A percentile compares a stretch with the other conserved stretches of the same genome.
phyloP scores from a whole-genome alignment of 1,284 basidiomycete species.

The Leccinum pachyderme region DNA sequence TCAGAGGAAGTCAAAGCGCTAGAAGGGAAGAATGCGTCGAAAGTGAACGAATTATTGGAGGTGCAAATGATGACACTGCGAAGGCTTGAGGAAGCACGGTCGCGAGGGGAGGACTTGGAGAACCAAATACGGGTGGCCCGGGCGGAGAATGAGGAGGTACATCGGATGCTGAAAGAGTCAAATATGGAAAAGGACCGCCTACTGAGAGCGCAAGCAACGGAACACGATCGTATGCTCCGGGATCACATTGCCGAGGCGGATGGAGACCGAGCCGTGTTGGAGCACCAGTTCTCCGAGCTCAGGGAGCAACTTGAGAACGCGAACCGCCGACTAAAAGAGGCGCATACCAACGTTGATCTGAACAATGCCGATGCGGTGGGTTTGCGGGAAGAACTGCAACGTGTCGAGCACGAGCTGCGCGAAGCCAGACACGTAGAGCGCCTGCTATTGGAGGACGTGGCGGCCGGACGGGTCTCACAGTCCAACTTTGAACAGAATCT shows the following conservation, averaged over 20 bases:
- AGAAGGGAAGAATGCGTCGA: conserved; percentile 63
- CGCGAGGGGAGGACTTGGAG: conserved; percentile 70
- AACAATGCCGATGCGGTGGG: conserved; percentile 62
- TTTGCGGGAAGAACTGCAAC: conserved; percentile 68
- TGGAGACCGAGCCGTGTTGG: conserved; percentile 85
- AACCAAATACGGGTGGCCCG: conserved; percentile 67
- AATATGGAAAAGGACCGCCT: conserved; percentile 74
- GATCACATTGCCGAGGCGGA: conserved; percentile 91
- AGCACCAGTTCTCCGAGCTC: conserved; percentile 81
- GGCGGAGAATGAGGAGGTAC: conserved; percentile 64
- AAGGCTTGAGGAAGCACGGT: conserved; percentile 71
- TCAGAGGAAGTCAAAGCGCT: conserved; percentile 73
- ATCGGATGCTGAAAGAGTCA: conserved; percentile 62
- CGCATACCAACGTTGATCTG: conserved; percentile 55
- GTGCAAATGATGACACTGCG: conserved; percentile 71
- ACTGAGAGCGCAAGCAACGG: conserved; percentile 68
- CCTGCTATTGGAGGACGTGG: conserved; percentile 61
- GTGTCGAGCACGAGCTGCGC: conserved; percentile 64
- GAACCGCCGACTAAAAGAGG: conserved; percentile 60
- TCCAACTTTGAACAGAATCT: conserved; percentile 64
- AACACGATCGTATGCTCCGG: conserved; percentile 81
- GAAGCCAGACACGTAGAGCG: conserved; percentile 62
- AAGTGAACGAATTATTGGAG: conserved; percentile 63
- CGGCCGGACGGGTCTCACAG: conserved; percentile 57
- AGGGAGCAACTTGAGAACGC: conserved; percentile 60